phyloP scores from a whole-genome alignment of 768 basidiomycete genomes.

The Rhizopogon roseolus region DNA sequence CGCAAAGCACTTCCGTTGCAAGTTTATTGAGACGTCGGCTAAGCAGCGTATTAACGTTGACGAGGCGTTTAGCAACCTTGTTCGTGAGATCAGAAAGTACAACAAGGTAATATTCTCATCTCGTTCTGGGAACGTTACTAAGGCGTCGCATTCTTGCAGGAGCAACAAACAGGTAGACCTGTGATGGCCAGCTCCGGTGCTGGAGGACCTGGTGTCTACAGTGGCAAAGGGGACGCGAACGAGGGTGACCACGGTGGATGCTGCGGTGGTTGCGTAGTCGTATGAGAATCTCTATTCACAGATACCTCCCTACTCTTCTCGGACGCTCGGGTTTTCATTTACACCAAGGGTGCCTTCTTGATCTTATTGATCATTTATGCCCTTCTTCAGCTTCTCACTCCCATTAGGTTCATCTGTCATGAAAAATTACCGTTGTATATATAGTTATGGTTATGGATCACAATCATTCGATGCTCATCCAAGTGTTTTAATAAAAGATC shows the following conservation, averaged over 20 bases:
- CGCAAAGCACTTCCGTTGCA: slow-evolving; percentile 91
- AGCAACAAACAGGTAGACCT: slow-evolving; percentile 75
- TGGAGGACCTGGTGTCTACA: slow-evolving; percentile 45
- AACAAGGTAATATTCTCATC: slow-evolving; percentile 63
- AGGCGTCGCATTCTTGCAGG: slow-evolving; percentile 33
- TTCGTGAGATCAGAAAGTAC: slow-evolving; percentile 89
- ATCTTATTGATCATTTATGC: slow-evolving; percentile 2
- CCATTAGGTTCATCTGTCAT: slow-evolving; percentile 6
- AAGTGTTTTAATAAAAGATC: not conserved
- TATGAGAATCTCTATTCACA: slow-evolving; percentile 20
- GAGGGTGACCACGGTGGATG: slow-evolving; percentile 58
- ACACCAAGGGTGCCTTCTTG: not conserved
- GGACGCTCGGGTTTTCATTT: slow-evolving; percentile 5
- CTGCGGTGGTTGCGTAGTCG: slow-evolving; percentile 66
- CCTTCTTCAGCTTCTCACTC: slow-evolving; percentile 2
- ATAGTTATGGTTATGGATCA: slow-evolving; percentile 15
- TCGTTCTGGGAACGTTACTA: not conserved
- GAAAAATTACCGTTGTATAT: slow-evolving; percentile 17
- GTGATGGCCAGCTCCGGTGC: slow-evolving; percentile 41
- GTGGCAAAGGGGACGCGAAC: slow-evolving; percentile 34
- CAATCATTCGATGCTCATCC: slow-evolving; percentile 5
- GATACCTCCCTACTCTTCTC: not conserved
- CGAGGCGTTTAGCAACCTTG: slow-evolving; percentile 89
- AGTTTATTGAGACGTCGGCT: slow-evolving; percentile 94
- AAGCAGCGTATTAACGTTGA: slow-evolving; percentile 97